These are phyloP conservation scores for Actinomortierella wolfii DNA, from an alignment of 371 early-diverging fungal species.

Conservation along the genomic window DNA sequence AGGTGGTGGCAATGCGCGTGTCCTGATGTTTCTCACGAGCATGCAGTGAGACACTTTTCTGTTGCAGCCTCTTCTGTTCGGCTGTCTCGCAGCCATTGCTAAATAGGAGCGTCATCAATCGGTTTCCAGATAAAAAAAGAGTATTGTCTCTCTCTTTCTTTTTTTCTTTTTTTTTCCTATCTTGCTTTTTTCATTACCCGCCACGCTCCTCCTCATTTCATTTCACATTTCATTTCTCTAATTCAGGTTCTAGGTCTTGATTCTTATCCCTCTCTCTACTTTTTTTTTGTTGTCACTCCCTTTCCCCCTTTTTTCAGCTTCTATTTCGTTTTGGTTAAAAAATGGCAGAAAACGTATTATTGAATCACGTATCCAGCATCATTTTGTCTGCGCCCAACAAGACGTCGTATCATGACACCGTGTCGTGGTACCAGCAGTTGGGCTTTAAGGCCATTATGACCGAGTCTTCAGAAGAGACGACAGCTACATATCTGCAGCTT, in stretches of 20 bases:
- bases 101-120: too few relatives aligned
- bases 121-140: not conserved
- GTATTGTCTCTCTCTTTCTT: constrained; percentile 2
- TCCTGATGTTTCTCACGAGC: too few relatives aligned
- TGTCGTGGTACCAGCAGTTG: constrained; percentile 36
- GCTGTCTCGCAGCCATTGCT: too few relatives aligned
- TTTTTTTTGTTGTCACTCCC: constrained; percentile 16
- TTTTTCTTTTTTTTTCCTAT: not conserved
- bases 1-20: too few relatives aligned
- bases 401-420: constrained; percentile 32
- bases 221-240: not conserved
- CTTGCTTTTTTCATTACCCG: too few relatives aligned
- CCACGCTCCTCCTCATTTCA: not conserved
- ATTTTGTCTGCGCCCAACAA: constrained; percentile 36
- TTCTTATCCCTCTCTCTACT: constrained; percentile 29
- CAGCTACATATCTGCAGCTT: constrained; percentile 43
- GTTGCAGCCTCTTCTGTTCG: too few relatives aligned
- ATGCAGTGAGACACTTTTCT: too few relatives aligned
- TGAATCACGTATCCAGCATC: constrained; percentile 34
- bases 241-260: not conserved
- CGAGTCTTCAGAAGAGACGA: constrained; percentile 27
- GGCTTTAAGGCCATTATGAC: constrained; percentile 46
- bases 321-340: constrained; percentile 7
- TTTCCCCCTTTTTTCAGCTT: constrained; percentile 46
- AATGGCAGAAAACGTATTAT: constrained; percentile 18